Conservation (phyloP, 2,329 filamentous ascomycete genomes). For the Scytalidium sp. region DNA sequence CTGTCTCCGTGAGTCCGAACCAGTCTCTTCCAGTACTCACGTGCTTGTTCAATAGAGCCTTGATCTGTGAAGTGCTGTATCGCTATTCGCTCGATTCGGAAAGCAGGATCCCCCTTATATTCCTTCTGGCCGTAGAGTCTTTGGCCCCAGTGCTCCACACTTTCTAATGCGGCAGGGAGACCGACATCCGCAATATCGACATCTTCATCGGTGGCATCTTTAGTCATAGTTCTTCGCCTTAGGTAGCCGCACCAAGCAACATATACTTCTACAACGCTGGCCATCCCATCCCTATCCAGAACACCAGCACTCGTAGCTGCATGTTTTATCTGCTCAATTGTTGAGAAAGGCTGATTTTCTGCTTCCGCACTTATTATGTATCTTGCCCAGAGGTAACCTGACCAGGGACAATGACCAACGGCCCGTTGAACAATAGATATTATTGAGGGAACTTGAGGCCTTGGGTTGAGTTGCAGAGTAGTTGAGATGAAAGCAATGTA, state of each 20-base stretch:
- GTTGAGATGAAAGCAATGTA: slow-evolving; percentile 42
- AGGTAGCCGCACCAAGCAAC: slow-evolving; percentile 94
- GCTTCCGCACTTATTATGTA: slow-evolving; percentile 84
- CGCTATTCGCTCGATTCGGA: slow-evolving; percentile 84
- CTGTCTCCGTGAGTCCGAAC: slow-evolving; percentile 67
- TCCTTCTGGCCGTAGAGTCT: slow-evolving; percentile 66
- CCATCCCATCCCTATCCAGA: slow-evolving; percentile 81
- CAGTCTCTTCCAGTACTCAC: slow-evolving; percentile 73
- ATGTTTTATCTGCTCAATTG: slow-evolving; percentile 88
- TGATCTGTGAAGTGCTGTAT: slow-evolving; percentile 90
- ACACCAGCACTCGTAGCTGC: slow-evolving; percentile 83
- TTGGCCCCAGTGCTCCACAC: slow-evolving; percentile 74
- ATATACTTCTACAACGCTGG: slow-evolving; percentile 86
- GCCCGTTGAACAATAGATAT: slow-evolving; percentile 76
- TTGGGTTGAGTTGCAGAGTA: slow-evolving; percentile 22
- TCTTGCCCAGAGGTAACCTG: slow-evolving; percentile 84
- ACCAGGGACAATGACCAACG: slow-evolving; percentile 90
- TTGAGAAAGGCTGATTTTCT: slow-evolving; percentile 69
- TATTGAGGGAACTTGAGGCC: slow-evolving; percentile 42
- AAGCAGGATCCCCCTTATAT: slow-evolving; percentile 84
- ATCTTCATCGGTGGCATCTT: slow-evolving; percentile 74
- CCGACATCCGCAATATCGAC: slow-evolving; percentile 88
- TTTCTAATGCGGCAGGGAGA: slow-evolving; percentile 80
- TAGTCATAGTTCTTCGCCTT: slow-evolving; percentile 76
- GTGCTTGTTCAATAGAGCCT: slow-evolving; percentile 71